Evolutionary conservation across 805 yeast genomes (phyloP).

Genomic region (Monosporozyma aquatica): DNA sequence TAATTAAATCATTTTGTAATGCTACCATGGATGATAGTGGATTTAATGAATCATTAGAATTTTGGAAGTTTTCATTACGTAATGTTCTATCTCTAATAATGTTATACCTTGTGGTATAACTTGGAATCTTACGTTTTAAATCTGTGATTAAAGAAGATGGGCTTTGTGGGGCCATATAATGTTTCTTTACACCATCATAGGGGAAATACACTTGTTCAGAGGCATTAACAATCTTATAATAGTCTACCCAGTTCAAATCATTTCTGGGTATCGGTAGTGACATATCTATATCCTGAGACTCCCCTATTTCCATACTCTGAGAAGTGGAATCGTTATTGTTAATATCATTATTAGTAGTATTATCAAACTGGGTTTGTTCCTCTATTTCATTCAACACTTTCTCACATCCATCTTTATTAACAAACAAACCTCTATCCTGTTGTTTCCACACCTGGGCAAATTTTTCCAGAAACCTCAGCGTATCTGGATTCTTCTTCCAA

Average conservation of each 20-base stretch:
- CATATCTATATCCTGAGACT: not conserved
- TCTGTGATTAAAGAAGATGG: constrained; percentile 6
- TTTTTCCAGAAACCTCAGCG: constrained; percentile 46
- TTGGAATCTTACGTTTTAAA: constrained; percentile 6
- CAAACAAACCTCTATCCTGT: constrained; percentile 78
- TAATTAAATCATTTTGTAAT: constrained; percentile 15
- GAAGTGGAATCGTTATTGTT: no score
- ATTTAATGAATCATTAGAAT: constrained; percentile 22
- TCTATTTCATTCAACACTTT: constrained; percentile 55
- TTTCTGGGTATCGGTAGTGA: constrained; percentile 5
- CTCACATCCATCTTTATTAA: constrained; percentile 64
- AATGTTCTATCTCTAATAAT: constrained; percentile 60
- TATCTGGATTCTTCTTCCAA: constrained; percentile 47
- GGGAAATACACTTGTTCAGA: constrained; percentile 53
- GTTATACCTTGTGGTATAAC: constrained; percentile 44
- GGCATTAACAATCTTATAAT: constrained; percentile 57
- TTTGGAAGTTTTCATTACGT: constrained; percentile 67
- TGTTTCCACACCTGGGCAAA: constrained; percentile 80
- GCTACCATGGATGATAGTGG: constrained; percentile 29
- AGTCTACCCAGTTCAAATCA: constrained; percentile 58
- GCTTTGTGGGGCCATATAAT: constrained; percentile 34
- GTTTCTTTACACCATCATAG: constrained; percentile 55
- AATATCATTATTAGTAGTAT: no score
- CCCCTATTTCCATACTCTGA: constrained; percentile 7
- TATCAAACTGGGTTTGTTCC: constrained; percentile 15